Evolutionary conservation across 108 stramenopile genomes (phyloP), one percentile per base, ranked within the genome.

Genomic region (Mediolabrus comicus): DNA sequence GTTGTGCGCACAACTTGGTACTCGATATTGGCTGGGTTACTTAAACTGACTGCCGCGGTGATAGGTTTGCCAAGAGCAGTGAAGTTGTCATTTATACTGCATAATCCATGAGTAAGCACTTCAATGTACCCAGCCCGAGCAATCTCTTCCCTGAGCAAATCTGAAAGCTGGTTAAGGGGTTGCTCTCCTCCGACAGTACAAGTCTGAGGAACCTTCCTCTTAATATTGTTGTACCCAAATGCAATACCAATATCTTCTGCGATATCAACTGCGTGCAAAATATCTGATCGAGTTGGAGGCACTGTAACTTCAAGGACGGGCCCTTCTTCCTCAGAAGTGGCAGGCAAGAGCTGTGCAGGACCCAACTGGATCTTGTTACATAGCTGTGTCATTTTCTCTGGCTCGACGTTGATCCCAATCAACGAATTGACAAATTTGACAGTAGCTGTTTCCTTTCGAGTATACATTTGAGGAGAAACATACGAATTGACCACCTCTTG

Each of bases 231-330:
- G 92, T 97, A 99, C 8, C 99, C 99, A 71, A 91, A 98, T 29
- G 99, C 98, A 72, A 99, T 98, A 49, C 95, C 99, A 53, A 99
- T 88, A 75, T 99, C 99, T 83, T 99, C 99, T 49, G 96, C 90
- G 69, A 99, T 92, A 71, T 99, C 99, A 26, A 98, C 97, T 3
- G 97, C 86, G 67, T 99, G 99, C 29, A 99, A 69, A 62, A 99
- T 95, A 72, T 99, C 99, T 29, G 83, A 85, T 22, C 99, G 92
- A 17, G 99, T 99, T 17, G 96, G 96, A 43, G 99, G 99, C 8
- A 98, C 98, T 24, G 95, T 92, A 43, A 98, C 98, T 75, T 87
- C 87, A 29, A 91, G 69, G 19, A 97, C 54, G 25, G 84, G 83
- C 51, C 88, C 84, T 28, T 87, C 85, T 27, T 87, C 89, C 10